Base-by-base conservation (phyloP, 306 rosid genomes). In the Ceratonia siliqua region DNA sequence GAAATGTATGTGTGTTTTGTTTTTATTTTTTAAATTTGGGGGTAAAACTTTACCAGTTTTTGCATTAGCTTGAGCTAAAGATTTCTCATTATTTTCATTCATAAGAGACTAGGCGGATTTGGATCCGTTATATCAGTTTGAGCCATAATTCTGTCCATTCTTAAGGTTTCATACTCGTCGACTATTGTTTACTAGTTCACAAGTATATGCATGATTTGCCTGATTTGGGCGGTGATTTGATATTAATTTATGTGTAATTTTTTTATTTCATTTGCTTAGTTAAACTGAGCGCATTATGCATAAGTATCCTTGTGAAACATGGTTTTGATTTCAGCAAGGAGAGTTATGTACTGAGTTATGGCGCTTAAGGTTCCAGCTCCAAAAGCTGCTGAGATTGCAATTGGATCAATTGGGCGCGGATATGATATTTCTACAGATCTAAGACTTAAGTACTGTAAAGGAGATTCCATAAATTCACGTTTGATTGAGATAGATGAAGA, bases 391-490 rank as follows among this genome's bases (percentile, higher is more conserved):
- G 97, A 89, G 88, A 76, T 83, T 73, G 93, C 98, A 33, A 87
- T 94, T 80, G 91, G 88, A 5, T 90, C 96, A 6, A 91, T 94
- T 58, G 98, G 98, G 58, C 83, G 89, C 69, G 98, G 98, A 48
- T 94, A 94, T 48, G 96, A 94, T 77, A 86, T 94, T 68, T 82
- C 91, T 15, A 21, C 24, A 28, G 98, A 94, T 85, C 74, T 91
- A 70, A 80, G 93, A 77, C 98, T 94, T 72, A 94, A 94, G 89
- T 94, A 78, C 81, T 94, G 97, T 49, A 91, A 91, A 82, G 92
- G 96, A 25, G 87, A 84, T 49, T 70, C 83, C 4, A 8, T 72
- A 43, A 59, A 68, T 69, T 78, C 97, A 11, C 91, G 91, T 48
- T 83, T 94, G 67, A 91, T 94, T 42, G 95, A 91, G 76, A 78